Evolutionary conservation across 1,284 basidiomycete species (phyloP).

Genomic region (Trichosporon asahii): DNA sequence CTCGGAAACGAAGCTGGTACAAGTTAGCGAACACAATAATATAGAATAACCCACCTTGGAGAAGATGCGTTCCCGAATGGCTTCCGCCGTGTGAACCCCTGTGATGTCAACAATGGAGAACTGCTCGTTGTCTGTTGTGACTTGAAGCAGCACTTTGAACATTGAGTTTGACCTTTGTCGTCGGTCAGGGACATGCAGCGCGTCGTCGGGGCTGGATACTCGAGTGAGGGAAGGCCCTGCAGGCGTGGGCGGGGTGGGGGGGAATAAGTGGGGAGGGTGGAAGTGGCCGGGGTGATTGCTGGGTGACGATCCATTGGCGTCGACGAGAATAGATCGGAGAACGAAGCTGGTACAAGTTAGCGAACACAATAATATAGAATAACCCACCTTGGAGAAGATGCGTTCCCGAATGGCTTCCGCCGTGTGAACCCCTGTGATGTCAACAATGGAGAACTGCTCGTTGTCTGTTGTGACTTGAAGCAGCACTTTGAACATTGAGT

Average conservation of each 20-base stretch:
- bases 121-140: constrained; percentile 76
- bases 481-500: constrained; percentile 26
- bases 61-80: constrained; percentile 79
- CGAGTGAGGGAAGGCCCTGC: constrained; percentile 15
- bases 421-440: constrained; percentile 67
- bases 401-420: constrained; percentile 74
- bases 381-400: constrained; percentile 73
- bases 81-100: constrained; percentile 63
- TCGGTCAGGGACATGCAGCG: constrained; percentile 14
- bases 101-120: constrained; percentile 75
- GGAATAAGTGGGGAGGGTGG: constrained; percentile 19
- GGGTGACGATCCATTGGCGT: constrained; percentile 6
- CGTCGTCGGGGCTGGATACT: constrained; percentile 40
- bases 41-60: constrained; percentile 66
- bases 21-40: neutral
- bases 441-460: constrained; percentile 72
- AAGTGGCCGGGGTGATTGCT: constrained; percentile 14
- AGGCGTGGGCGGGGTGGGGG: constrained; percentile 14
- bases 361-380: too few species aligned
- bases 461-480: constrained; percentile 70
- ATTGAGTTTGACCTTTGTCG: constrained; percentile 26
- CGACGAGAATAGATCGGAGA: too few species aligned
- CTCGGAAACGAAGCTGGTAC: constrained; percentile 69
- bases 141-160: constrained; percentile 49
- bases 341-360: too few species aligned